These are phyloP conservation scores for Aspergillus indologenus DNA, from an alignment of 495 filamentous ascomycete genomes.

Conservation along the genomic window DNA sequence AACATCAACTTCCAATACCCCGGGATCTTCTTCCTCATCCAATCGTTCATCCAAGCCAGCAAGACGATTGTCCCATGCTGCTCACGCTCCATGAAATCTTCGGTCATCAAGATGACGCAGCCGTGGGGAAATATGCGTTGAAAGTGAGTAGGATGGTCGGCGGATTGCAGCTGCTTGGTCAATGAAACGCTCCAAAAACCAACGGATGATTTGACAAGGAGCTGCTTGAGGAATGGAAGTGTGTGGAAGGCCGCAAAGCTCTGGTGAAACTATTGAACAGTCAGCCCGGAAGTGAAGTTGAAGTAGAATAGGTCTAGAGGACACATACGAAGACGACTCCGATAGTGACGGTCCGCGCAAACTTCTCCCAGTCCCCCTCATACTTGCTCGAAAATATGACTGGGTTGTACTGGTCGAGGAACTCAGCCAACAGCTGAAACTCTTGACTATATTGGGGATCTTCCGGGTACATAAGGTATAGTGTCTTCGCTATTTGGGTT, in stretches of 20 bases:
- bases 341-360: slow-evolving; percentile 27
- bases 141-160: slow-evolving; percentile 23
- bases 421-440: slow-evolving; percentile 24
- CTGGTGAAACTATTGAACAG: slow-evolving; percentile 38
- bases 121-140: slow-evolving; percentile 58
- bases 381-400: slow-evolving; percentile 32
- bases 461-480: slow-evolving; percentile 40
- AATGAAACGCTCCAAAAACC: slow-evolving; percentile 42
- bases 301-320: not conserved
- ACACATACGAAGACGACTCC: slow-evolving; percentile 43
- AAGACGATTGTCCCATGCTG: slow-evolving; percentile 48
- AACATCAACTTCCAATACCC: slow-evolving; percentile 41
- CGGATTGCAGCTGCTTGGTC: slow-evolving; percentile 23
- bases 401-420: slow-evolving; percentile 28
- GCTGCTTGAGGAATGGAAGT: slow-evolving; percentile 29
- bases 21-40: slow-evolving; percentile 17
- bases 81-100: slow-evolving; percentile 56
- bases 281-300: slow-evolving; percentile 16
- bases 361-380: slow-evolving; percentile 39
- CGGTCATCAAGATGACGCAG: slow-evolving; percentile 57
- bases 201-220: slow-evolving; percentile 19
- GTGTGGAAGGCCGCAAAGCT: slow-evolving; percentile 28
- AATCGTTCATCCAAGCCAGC: slow-evolving; percentile 55
- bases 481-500: slow-evolving; percentile 21
- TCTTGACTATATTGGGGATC: slow-evolving; percentile 22